Evolutionary conservation across 768 basidiomycete species (phyloP), one percentile per base, ranked within the genome.

Genomic region (Kwoniella sp.): DNA sequence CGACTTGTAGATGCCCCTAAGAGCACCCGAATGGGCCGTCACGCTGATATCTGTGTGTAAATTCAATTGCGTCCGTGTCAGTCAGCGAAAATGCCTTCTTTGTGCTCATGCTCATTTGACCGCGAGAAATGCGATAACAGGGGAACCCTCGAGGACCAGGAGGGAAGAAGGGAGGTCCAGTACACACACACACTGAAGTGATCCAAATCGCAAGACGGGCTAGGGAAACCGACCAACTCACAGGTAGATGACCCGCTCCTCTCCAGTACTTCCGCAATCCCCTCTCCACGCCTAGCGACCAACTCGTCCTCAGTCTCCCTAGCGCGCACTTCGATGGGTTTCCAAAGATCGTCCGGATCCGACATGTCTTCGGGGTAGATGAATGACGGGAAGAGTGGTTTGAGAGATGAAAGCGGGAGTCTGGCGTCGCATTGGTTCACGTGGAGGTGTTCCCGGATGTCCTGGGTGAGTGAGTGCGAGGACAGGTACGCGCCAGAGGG

Each of bases 41-140:
- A 73, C 22, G 51, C 72, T 73, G 38, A 73, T 61, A 48, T 71
- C 72, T 73, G 51, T n/a, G n/a, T n/a, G n/a, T n/a, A n/a, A n/a
- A n/a, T n/a, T n/a, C n/a, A n/a, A n/a, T 15, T n/a, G n/a, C n/a
- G n/a, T n/a, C n/a, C 13, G n/a, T 2, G 12, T 12, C 12, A 52
- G 38, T 9, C n/a, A n/a, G n/a, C n/a, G n/a, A n/a, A n/a, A n/a
- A n/a, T n/a, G n/a, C n/a, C n/a, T n/a, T n/a, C n/a, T n/a, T n/a
- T n/a, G n/a, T n/a, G n/a, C n/a, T n/a, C n/a, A n/a, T n/a, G n/a
- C n/a, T n/a, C n/a, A n/a, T n/a, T n/a, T n/a, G n/a, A n/a, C n/a
- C n/a, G n/a, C n/a, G n/a, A n/a, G n/a, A n/a, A n/a, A n/a, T n/a
- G n/a, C n/a, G n/a, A n/a, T n/a, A n/a, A n/a, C n/a, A n/a, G n/a